Evolutionary conservation across 345 rosid species (phyloP), one percentile per base, ranked within the genome.

Genomic region (Cardamine resedifolia): DNA sequence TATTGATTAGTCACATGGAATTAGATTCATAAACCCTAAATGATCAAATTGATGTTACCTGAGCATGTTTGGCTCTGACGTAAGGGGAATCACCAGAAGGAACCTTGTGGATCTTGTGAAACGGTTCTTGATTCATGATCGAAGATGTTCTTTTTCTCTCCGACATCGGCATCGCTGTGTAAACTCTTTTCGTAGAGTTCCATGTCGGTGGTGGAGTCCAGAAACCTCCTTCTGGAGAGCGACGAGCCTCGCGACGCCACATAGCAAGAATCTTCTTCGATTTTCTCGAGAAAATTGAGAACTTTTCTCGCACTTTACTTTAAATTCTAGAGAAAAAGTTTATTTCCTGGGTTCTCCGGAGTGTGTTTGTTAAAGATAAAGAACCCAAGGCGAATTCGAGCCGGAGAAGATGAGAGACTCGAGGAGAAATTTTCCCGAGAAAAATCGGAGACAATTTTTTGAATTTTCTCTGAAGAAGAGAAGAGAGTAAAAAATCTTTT

Each of bases 61-160:
- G 96, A 27, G 85, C 85, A 62, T 83, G 96, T 76, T 90, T 90
- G 58, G 96, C 96, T 81, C 80, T 82, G 44, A 82, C 84, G 44
- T 90, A 90, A 36, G 93, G 91, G 12, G 96, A 90, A 48, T 87
- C 89, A 38, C 85, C 80, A 21, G 78, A 67, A 19, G 91, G 91
- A 15, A 83, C 86, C 64, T 87, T 89, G 80, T 84, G 89, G 39
- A 83, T 58, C 38, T 68, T 84, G 76, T 85, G 92, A 51, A 83
- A 86, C 21, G 72, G 48, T 60, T 84, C 89, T 15, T 65, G 80
- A 19, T 78, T 78, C 63, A 71, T 36, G 45, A 36, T 49, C 10
- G 60, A 48, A 60, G 21, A 36, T 5, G 69, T n/a, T 58, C 68
- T 57, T 66, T 79, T 85, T 70, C 80, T 80, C 83, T 86, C 93